phyloP scores from a whole-genome alignment of 495 filamentous ascomycete species.

The Pyrenula aspistea region DNA sequence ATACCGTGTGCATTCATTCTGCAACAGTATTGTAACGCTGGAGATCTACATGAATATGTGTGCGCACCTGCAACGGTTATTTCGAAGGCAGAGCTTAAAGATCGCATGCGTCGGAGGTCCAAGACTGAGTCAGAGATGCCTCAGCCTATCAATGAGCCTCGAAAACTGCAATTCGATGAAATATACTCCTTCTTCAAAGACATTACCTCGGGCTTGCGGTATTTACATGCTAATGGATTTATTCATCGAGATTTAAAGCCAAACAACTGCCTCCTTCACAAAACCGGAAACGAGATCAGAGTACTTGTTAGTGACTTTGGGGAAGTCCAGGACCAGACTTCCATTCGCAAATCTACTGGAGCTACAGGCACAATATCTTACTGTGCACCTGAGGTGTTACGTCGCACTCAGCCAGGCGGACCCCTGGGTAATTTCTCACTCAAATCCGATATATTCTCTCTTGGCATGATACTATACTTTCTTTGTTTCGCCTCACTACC shows the following conservation, averaged over 20 bases:
- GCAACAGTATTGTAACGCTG: constrained; percentile 92
- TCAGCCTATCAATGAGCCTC: constrained; percentile 35
- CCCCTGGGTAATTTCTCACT: constrained; percentile 82
- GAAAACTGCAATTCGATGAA: constrained; percentile 71
- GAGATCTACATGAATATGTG: constrained; percentile 83
- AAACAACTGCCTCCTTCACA: constrained; percentile 84
- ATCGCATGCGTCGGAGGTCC: constrained; percentile 68
- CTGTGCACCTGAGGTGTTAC: constrained; percentile 89
- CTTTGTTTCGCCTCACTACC: constrained; percentile 88
- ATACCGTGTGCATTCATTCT: constrained; percentile 94
- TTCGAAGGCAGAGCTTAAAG: constrained; percentile 75
- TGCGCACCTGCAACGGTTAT: constrained; percentile 48
- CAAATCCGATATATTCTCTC: constrained; percentile 91
- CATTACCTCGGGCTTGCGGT: constrained; percentile 80
- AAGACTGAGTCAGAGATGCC: constrained; percentile 43
- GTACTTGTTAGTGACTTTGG: constrained; percentile 96
- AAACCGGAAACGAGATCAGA: constrained; percentile 51
- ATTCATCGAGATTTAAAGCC: constrained; percentile 96
- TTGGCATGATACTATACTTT: constrained; percentile 97
- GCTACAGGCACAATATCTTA: constrained; percentile 95
- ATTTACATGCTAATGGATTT: constrained; percentile 86
- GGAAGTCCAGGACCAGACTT: constrained; percentile 76
- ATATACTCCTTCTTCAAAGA: constrained; percentile 97
- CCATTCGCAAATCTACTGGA: constrained; percentile 73
- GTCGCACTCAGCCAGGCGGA: constrained; percentile 51